These are phyloP conservation scores for Fusarium sp. DNA, from an alignment of 2,329 filamentous ascomycete genomes.

Conservation along the genomic window DNA sequence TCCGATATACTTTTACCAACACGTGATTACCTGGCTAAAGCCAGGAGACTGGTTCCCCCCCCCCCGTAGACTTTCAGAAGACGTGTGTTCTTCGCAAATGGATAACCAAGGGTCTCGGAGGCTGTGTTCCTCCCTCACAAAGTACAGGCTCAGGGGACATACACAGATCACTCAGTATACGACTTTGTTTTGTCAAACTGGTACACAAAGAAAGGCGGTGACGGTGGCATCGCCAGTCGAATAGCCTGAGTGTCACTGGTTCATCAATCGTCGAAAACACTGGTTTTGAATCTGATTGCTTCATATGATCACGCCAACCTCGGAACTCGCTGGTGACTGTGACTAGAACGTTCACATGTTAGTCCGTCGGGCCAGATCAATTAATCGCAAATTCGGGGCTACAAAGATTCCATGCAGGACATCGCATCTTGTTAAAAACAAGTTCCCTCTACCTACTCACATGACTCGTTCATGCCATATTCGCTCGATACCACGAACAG, in stretches of 20 bases:
- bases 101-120: neutral
- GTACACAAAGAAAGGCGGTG: slow-evolving; percentile 37
- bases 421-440: neutral
- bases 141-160: neutral
- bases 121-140: neutral
- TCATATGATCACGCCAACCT: neutral
- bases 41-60: neutral
- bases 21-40: neutral
- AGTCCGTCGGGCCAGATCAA: neutral
- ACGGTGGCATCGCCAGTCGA: neutral
- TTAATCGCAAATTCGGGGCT: neutral
- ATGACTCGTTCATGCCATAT: slow-evolving; percentile 19
- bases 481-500: slow-evolving; percentile 9
- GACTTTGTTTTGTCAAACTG: slow-evolving; percentile 30
- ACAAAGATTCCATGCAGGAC: slow-evolving; percentile 27
- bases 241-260: neutral
- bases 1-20: neutral
- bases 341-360: slow-evolving; percentile 1
- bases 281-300: neutral
- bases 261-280: neutral
- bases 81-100: neutral
- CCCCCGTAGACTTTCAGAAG: neutral
- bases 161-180: slow-evolving; percentile 13
- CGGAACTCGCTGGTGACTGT: neutral
- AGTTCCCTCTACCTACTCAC: slow-evolving; percentile 2